Conservation (phyloP, 306 rosid species). For the Dryas drummondii region DNA sequence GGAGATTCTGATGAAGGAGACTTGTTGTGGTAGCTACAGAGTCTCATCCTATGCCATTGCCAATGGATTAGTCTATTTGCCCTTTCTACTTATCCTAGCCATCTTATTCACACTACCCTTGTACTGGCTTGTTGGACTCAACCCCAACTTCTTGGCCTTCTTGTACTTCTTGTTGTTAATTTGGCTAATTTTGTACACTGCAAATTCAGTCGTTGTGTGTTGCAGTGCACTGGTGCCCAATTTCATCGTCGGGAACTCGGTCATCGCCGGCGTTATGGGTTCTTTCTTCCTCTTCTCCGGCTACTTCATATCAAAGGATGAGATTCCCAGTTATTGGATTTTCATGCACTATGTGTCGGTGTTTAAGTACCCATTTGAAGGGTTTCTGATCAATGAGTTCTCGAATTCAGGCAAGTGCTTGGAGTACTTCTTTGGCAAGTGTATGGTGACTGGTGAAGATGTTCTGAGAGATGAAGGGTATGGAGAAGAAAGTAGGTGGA, state of each 20-base stretch:
- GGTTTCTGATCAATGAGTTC: conserved; percentile 86
- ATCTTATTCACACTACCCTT: conserved; percentile 66
- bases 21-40: conserved; percentile 83
- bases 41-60: conserved; percentile 91
- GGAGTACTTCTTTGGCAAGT: conserved; percentile 68
- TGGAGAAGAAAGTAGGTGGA: conserved; percentile 77
- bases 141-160: conserved; percentile 61
- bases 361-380: conserved; percentile 96
- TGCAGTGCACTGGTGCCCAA: conserved; percentile 89
- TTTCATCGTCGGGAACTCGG: conserved; percentile 92
- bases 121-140: conserved; percentile 89
- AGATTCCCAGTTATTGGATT: conserved; percentile 78
- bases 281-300: conserved; percentile 94
- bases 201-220: conserved; percentile 93
- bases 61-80: conserved; percentile 80
- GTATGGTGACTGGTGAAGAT: conserved; percentile 60
- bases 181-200: conserved; percentile 85
- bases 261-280: conserved; percentile 83
- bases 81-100: conserved; percentile 87
- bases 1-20: conserved; percentile 90
- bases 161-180: conserved; percentile 69
- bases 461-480: conserved; percentile 80
- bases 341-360: conserved; percentile 88
- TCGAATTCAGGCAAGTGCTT: conserved; percentile 82
- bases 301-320: conserved; percentile 79